Evolutionary conservation across 495 filamentous ascomycete genomes (phyloP).

Genomic region (Staphylotrichum tortipilum): DNA sequence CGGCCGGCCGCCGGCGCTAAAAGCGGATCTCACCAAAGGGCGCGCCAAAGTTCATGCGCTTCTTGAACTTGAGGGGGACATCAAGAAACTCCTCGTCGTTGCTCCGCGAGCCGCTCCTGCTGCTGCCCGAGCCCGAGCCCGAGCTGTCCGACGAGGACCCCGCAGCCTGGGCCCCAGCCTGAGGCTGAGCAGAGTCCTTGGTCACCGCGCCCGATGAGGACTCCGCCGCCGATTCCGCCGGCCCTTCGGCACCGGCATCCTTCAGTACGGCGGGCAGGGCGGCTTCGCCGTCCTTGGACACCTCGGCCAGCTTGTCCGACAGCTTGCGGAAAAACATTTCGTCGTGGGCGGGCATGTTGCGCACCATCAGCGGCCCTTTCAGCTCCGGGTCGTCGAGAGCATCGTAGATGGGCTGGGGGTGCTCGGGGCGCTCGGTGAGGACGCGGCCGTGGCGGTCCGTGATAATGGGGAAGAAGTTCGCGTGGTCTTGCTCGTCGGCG

Average conservation of each 20-base stretch:
- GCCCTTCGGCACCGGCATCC: conserved; percentile 4
- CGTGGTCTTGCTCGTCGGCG: conserved; percentile 3
- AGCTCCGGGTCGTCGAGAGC: conserved; percentile 29
- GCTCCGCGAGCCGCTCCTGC: conserved; percentile 17
- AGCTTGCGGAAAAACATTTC: conserved; percentile 38
- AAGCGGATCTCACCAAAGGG: conserved; percentile 25
- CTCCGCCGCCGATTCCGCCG: neutral
- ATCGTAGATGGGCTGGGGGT: conserved; percentile 18
- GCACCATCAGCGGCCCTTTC: conserved; percentile 37
- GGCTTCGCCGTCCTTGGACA: conserved; percentile 25
- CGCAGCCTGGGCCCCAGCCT: too few relatives aligned
- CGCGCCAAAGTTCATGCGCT: conserved; percentile 53
- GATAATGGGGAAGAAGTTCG: neutral
- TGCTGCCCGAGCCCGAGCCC: neutral
- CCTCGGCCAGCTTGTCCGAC: conserved; percentile 36
- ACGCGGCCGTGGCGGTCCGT: conserved; percentile 1
- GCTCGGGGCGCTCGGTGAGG: conserved; percentile 19
- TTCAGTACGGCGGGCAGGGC: conserved; percentile 34
- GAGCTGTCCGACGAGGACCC: conserved; percentile 8
- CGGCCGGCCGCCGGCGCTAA: too few relatives aligned
- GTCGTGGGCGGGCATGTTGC: conserved; percentile 39
- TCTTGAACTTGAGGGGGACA: conserved; percentile 50
- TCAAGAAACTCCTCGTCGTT: conserved; percentile 38
- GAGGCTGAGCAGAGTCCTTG: too few relatives aligned
- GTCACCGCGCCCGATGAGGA: too few relatives aligned